Evolutionary conservation across 2,329 filamentous ascomycete genomes (phyloP), one percentile per base, ranked within the genome.

Genomic region (Massarina eburnea): DNA sequence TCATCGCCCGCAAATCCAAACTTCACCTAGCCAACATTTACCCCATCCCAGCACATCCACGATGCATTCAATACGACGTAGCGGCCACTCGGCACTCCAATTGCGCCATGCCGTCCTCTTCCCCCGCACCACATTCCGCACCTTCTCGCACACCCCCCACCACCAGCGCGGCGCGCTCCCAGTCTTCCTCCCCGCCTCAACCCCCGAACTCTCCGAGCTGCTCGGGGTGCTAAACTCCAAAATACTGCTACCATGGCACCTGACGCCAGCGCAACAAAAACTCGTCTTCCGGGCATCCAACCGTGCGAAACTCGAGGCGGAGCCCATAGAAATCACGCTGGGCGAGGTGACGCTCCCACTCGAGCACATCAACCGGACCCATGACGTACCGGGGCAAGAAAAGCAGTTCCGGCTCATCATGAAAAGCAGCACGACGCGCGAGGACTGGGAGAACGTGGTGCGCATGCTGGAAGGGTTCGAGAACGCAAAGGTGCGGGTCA

Each of bases 241-340:
- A 40, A 58, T 77, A 54, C 68, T 78, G 46, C 66, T 77, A 18
- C 75, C 75, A 12, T 44, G 45, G 6, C 71, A 75, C 57, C 68
- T 79, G 41, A 69, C 63, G 46, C 50, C 57, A 14, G 62, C 65
- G 30, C 73, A 77, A 52, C 56, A 64, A 22, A 61, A 67, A 46
- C 68, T 77, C 22, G 70, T 78, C 52, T 76, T 71, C 64, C 58
- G 60, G 36, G 48, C 63, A 15, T 68, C 71, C 27, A 64, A 72
- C 61, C 61, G 62, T n/a, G 58, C 71, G 35, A 66, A 67, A 30
- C 70, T 78, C 27, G 62, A 71, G 39, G 68, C 63, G 20, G 67
- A 75, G 44, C 73, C 74, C 24, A 64, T 73, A 29, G 68, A 71
- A 24, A 69, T 72, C 30, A 67, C 65, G 1, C 52, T 78, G 20